phyloP scores from a whole-genome alignment of 805 yeast genomes.

The Saccharomycopsis javanensis region DNA sequence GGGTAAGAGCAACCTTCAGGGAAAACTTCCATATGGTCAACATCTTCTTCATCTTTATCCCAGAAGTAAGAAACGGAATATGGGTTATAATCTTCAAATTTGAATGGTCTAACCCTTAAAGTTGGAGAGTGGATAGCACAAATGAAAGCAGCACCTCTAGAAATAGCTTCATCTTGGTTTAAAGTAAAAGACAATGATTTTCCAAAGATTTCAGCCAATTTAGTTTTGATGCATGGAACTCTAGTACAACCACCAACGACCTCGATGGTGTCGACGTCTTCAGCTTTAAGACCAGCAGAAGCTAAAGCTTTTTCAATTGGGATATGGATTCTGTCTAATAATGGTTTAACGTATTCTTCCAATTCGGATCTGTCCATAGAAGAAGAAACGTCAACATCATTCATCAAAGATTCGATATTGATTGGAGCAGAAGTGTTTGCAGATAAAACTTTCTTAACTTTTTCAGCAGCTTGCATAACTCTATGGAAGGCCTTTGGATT shows the following conservation, averaged over 20 bases:
- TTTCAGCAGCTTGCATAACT: constrained; percentile 85
- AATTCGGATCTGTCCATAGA: constrained; percentile 83
- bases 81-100: constrained; percentile 90
- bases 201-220: constrained; percentile 69
- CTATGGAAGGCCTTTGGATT: constrained; percentile 95
- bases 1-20: constrained; percentile 90
- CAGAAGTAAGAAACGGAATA: constrained; percentile 90
- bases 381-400: constrained; percentile 91
- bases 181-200: constrained; percentile 85
- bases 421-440: constrained; percentile 94
- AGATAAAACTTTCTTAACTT: constrained; percentile 88
- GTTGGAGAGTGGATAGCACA: constrained; percentile 99
- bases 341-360: constrained; percentile 80
- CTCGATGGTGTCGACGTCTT: constrained; percentile 83
- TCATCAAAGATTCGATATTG: constrained; percentile 92
- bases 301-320: constrained; percentile 79
- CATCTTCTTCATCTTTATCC: constrained; percentile 90
- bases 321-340: constrained; percentile 60
- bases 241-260: constrained; percentile 98
- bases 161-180: constrained; percentile 98
- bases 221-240: constrained; percentile 86
- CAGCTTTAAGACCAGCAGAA: constrained; percentile 62
- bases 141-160: constrained; percentile 97
- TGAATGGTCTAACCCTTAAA: constrained; percentile 96
- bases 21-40: constrained; percentile 91